These are phyloP conservation scores for Dryas alaskensis DNA, from an alignment of 306 rosid genomes.

Conservation along the genomic window DNA sequence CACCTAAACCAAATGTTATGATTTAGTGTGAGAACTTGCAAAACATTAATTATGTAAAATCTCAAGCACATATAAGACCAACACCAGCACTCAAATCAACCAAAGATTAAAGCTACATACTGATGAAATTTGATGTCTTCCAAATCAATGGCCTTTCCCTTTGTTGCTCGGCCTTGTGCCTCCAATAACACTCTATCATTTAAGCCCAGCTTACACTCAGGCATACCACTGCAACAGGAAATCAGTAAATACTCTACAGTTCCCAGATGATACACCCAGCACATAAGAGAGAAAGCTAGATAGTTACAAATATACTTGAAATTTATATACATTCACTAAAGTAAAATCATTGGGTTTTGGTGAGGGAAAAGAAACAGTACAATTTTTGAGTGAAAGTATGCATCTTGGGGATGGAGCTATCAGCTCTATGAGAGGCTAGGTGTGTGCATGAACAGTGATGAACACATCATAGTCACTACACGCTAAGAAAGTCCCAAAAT, in stretches of 20 bases:
- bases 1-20: conserved; percentile 59
- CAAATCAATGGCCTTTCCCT: conserved; percentile 96
- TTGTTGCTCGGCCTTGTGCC: conserved; percentile 95
- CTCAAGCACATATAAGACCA: not conserved
- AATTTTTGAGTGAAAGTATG: not conserved
- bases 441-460: not conserved
- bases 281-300: conserved; percentile 6
- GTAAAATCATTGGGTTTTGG: not conserved
- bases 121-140: conserved; percentile 99
- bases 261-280: not conserved
- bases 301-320: not conserved
- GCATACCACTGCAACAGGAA: conserved; percentile 87
- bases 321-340: not conserved
- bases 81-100: conserved; percentile 13
- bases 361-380: not conserved
- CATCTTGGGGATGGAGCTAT: not conserved
- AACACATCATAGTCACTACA: not conserved
- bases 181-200: conserved; percentile 88
- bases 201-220: conserved; percentile 96
- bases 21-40: conserved; percentile 28
- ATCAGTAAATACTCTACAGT: conserved; percentile 9
- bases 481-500: not conserved
- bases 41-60: not conserved
- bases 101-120: conserved; percentile 56
- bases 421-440: not conserved